Base-by-base conservation (phyloP, 1,284 basidiomycete genomes). In the Cutaneotrichosporon curvatum region DNA sequence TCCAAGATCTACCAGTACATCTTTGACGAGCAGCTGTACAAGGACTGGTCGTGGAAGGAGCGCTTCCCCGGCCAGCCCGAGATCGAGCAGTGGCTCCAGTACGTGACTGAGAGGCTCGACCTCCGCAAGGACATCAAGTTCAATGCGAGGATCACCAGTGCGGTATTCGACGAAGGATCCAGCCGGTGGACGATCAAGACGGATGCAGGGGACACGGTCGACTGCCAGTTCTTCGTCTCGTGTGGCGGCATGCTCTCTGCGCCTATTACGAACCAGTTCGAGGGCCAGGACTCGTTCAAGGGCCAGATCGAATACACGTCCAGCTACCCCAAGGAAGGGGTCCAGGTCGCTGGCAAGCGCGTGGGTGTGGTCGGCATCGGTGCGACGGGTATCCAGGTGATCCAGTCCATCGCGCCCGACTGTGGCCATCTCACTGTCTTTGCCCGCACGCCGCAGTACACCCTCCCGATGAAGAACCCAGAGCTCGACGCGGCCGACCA, bases 51-150 rank as follows among this genome's bases (percentile, higher is more conserved):
- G 3, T 52, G 50, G 50, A 45, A 28, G 43, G 46, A 52, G 39
- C 46, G 46, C 16, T 52, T 48, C 50, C 50, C 50, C 0, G 50
- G 43, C 20, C 46, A 48, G 43, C 45, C 45, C n/a, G 50, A 52
- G 50, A 45, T 52, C 18, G 45, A 48, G 40, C 22, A 28, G 6
- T 52, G 46, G 45, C 30, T 52, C 15, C 50, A 52, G 31, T 48
- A 52, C 37, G 14, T 52, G 19, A 32, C 46, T 16, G 43, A 52
- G 31, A 16, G 32, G 30, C 46, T 52, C 31, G 50, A 48, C 28
- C 35, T 51, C 14, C 47, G 50, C 37, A 52, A 48, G 47, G 43
- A 48, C 34, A 48, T 52, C 32, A 31, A 34, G 25, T 48, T 52
- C 37, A 52, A 52, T 34, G 37, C 43, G 4, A 31, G 40, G 20